phyloP scores from a whole-genome alignment of 345 rosid species.

The Lepidium africanum region DNA sequence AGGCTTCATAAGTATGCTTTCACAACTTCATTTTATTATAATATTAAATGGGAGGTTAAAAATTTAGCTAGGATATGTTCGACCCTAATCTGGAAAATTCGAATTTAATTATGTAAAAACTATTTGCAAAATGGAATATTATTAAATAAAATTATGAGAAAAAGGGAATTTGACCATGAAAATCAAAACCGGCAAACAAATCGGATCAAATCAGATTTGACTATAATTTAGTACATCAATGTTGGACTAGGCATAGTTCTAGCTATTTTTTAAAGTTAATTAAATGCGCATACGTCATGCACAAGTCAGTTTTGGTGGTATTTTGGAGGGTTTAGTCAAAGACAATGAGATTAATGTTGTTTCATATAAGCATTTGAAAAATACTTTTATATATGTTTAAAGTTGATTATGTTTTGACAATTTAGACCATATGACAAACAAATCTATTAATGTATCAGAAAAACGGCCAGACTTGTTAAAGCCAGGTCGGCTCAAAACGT shows the following conservation, averaged over 20 bases:
- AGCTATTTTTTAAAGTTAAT: background rate
- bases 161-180: constrained; percentile 12
- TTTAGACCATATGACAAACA: background rate
- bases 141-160: background rate
- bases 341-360: background rate
- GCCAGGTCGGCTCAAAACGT: background rate
- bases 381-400: background rate
- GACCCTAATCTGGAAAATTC: constrained; percentile 16
- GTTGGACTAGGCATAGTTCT: constrained; percentile 21
- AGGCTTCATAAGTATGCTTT: constrained; percentile 17
- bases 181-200: constrained; percentile 14
- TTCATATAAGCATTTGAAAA: background rate
- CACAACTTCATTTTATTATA: background rate
- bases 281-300: constrained; percentile 18
- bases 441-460: background rate
- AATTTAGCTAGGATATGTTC: constrained; percentile 16
- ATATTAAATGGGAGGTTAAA: constrained; percentile 6
- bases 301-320: background rate
- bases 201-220: constrained; percentile 32
- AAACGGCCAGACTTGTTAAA: background rate
- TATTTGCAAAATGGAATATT: background rate
- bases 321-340: background rate
- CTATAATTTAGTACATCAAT: constrained; percentile 21
- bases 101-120: background rate
- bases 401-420: background rate